Conservation (phyloP, 169 alveolate genomes). For the Plasmodium relictum region DNA sequence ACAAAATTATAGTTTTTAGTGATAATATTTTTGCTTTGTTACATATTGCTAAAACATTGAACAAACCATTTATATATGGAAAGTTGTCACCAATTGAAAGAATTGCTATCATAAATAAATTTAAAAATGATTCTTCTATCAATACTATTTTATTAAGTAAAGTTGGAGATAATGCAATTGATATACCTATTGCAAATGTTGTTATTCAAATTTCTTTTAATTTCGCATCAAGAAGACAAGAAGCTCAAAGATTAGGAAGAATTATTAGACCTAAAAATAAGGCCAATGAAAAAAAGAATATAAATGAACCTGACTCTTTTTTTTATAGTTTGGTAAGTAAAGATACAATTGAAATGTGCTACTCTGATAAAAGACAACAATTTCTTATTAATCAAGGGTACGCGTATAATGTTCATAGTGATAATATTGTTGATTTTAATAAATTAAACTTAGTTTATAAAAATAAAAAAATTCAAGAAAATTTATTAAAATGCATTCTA, state of each 20-base stretch:
- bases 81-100: slow-evolving; percentile 93
- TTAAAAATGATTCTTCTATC: slow-evolving; percentile 86
- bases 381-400: slow-evolving; percentile 96
- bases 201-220: slow-evolving; percentile 98
- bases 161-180: slow-evolving; percentile 99
- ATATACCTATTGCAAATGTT: slow-evolving; percentile 99
- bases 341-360: slow-evolving; percentile 97
- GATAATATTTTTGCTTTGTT: slow-evolving; percentile 97
- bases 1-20: slow-evolving; percentile 97
- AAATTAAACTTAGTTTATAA: slow-evolving; percentile 80
- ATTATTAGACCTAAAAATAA: slow-evolving; percentile 98
- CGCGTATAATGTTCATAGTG: slow-evolving; percentile 87
- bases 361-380: slow-evolving; percentile 97
- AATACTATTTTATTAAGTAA: slow-evolving; percentile 95
- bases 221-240: slow-evolving; percentile 98
- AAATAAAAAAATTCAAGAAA: slow-evolving; percentile 82
- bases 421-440: slow-evolving; percentile 82
- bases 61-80: slow-evolving; percentile 95
- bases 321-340: slow-evolving; percentile 98
- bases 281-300: slow-evolving; percentile 86
- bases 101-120: slow-evolving; percentile 92
- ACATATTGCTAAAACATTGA: slow-evolving; percentile 91
- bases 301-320: slow-evolving; percentile 92
- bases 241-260: slow-evolving; percentile 99
- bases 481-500: slow-evolving; percentile 81